phyloP scores from a whole-genome alignment of 495 filamentous ascomycete genomes.

The Bacidia gigantensis region DNA sequence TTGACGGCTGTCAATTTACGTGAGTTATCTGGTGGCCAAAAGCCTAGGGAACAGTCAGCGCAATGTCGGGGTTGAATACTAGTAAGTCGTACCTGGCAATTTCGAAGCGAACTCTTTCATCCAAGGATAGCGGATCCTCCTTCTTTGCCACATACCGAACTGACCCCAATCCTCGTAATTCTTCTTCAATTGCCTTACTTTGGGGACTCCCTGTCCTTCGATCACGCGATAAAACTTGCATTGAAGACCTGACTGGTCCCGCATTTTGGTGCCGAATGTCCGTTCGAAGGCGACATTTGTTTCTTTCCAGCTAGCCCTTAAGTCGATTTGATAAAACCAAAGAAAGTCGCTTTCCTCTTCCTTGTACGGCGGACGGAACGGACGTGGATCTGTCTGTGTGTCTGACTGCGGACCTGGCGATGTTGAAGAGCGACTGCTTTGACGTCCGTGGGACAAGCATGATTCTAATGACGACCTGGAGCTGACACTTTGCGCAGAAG shows the following conservation, averaged over 20 bases:
- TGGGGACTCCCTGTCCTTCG: constrained; percentile 25
- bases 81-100: not conserved
- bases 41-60: not conserved
- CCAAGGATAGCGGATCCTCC: constrained; percentile 7
- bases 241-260: constrained; percentile 28
- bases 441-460: not conserved
- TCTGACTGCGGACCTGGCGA: not conserved
- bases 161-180: not conserved
- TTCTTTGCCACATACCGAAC: constrained; percentile 14
- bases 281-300: not conserved
- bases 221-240: constrained; percentile 44
- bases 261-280: not conserved
- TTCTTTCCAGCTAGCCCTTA: not conserved
- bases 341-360: not conserved
- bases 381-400: not conserved
- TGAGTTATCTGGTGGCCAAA: not conserved
- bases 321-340: constrained; percentile 5
- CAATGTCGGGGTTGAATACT: not conserved
- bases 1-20: too few relatives aligned
- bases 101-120: constrained; percentile 2
- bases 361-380: constrained; percentile 1
- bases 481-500: not conserved
- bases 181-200: constrained; percentile 13
- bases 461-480: not conserved
- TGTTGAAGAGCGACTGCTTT: not conserved